phyloP scores from a whole-genome alignment of 2,329 filamentous ascomycete species.

The Colletotrichum caudatum region DNA sequence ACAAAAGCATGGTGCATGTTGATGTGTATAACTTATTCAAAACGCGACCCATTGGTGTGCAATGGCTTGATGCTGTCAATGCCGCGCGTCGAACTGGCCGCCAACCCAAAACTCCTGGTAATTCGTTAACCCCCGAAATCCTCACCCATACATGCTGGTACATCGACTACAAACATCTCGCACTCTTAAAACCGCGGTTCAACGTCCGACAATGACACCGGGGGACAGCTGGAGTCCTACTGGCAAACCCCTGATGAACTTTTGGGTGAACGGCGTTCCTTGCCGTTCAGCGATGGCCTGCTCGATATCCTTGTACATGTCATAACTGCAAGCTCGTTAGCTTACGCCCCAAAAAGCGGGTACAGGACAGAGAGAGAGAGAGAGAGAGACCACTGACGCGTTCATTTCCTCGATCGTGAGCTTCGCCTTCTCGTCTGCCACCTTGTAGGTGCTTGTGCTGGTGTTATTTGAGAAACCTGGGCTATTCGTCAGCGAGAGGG shows the following conservation, averaged over 20 bases:
- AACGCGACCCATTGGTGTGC: not conserved
- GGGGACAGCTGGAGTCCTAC: constrained; percentile 62
- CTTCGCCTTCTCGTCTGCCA: constrained; percentile 70
- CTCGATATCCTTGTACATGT: constrained; percentile 69
- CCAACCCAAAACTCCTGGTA: constrained; percentile 2
- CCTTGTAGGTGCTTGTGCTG: constrained; percentile 67
- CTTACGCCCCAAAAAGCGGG: rapidly evolving
- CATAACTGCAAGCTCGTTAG: constrained; percentile 56
- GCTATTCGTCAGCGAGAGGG: not conserved
- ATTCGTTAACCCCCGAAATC: not conserved
- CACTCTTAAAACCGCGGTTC: too few relatives aligned
- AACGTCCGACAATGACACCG: constrained; percentile 54
- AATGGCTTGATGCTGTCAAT: not conserved
- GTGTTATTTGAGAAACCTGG: constrained; percentile 73
- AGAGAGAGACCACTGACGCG: constrained; percentile 64
- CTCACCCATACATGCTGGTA: not conserved
- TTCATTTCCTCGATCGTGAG: constrained; percentile 80
- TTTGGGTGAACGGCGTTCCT: constrained; percentile 51
- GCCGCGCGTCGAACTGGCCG: not conserved
- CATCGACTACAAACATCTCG: not conserved
- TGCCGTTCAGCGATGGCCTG: constrained; percentile 56
- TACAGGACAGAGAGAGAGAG: too few relatives aligned
- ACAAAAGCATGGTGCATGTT: not conserved
- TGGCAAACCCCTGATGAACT: constrained; percentile 59
- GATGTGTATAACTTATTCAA: not conserved